Evolutionary conservation across 1,284 basidiomycete genomes (phyloP), one percentile per base, ranked within the genome.

Genomic region (Lignosus rhinocerotis): DNA sequence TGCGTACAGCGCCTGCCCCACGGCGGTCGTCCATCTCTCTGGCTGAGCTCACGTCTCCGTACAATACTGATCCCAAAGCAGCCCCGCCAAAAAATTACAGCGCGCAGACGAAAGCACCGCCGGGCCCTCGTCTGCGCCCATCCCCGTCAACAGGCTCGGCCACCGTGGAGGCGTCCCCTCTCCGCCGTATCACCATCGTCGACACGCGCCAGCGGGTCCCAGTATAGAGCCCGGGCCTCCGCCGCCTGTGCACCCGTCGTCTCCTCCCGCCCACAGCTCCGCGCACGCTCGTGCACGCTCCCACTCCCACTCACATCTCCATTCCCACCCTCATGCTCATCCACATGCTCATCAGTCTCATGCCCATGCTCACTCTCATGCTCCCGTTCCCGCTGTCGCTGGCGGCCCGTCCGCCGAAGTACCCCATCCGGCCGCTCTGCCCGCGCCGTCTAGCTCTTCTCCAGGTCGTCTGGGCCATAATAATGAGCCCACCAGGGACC

Each of bases 81-180:
- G 21, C 34, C 32, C 43, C 14, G 30, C 62, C 80, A 82, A 82
- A 82, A 82, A 82, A 81, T 76, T 78, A 36, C 72, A 68, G 53
- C 74, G 79, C 80, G 80, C 80, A 80, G 80, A 80, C 75, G 78
- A 72, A 69, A 71, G 73, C 67, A 60, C 70, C 65, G 73, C 79
- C 74, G 80, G 78, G 79, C 77, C 77, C 63, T 75, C 76, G 78
- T 78, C 79, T 82, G 80, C 79, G 80, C 80, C 70, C 51, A 57
- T 63, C 55, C 51, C 60, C 64, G 57, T 53, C 62, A 54, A 58
- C 66, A 69, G 72, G 72, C 71, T 68, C 73, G 72, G 73, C 69
- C 52, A 62, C 53, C 65, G 60, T 53, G 55, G 58, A 54, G 44
- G 51, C 53, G 52, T 63, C 56, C 61, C 62, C 59, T 60, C 64